These are phyloP conservation scores for Trametes gibbosa DNA, from an alignment of 768 basidiomycete genomes.

Conservation along the genomic window DNA sequence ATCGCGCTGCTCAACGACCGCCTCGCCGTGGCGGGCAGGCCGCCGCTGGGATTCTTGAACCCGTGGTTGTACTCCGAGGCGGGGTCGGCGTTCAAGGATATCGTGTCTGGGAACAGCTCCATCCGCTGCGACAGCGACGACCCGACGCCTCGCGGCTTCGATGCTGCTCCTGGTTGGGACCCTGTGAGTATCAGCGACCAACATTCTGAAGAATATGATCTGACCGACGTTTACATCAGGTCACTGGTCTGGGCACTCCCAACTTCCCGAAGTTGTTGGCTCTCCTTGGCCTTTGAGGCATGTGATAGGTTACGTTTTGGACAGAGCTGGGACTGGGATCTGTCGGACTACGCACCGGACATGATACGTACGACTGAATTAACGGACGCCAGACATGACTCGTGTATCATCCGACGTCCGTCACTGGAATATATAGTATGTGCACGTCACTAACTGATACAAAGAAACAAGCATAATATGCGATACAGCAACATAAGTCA, in stretches of 20 bases:
- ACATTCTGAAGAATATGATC: too few species aligned
- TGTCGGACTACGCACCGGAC: not conserved
- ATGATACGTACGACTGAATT: not conserved
- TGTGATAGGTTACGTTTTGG: too few species aligned
- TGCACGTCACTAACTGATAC: not conserved
- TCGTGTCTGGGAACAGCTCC: conserved; percentile 19
- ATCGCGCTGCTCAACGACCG: conserved; percentile 51
- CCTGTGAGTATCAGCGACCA: conserved; percentile 23
- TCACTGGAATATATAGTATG: not conserved
- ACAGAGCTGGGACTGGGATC: too few species aligned
- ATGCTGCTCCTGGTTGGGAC: conserved; percentile 32
- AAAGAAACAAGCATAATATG: not conserved
- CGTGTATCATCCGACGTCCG: too few species aligned
- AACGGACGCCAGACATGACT: not conserved
- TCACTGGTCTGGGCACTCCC: conserved; percentile 35
- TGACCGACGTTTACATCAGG: not conserved
- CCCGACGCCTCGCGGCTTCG: conserved; percentile 30
- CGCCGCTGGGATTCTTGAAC: conserved; percentile 37
- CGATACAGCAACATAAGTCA: conserved; percentile 2
- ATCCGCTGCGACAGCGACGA: conserved; percentile 24
- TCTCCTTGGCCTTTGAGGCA: not conserved
- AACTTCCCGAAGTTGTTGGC: not conserved
- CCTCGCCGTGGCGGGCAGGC: conserved; percentile 23
- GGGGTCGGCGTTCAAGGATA: conserved; percentile 25
- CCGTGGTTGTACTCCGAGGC: conserved; percentile 31